Base-by-base conservation (phyloP, 208 protist genomes). In the Crithidia acanthocephali region DNA sequence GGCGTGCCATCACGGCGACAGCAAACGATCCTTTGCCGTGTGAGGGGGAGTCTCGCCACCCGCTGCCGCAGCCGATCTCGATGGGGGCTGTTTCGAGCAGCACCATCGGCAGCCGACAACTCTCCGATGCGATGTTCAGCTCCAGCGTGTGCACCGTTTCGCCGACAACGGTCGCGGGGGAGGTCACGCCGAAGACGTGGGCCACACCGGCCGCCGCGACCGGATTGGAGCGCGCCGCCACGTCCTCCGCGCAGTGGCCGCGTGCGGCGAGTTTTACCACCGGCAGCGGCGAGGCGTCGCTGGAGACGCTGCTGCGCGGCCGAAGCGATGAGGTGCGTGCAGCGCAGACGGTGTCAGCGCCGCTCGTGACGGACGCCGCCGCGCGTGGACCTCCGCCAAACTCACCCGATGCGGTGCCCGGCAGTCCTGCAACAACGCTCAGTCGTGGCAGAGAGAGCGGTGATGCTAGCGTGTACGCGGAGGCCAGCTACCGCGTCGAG, bases 101-200 rank as follows among this genome's bases (percentile, higher is more conserved):
- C 52, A 68, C 15, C 22, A 35, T 55, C n/a, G 45, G n/a, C 11
- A 57, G 62, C 23, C 70, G 33, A 2, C 62, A 52, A 9, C 22
- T 30, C 9, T 64, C 70, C 0, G 58, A 66, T 11, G 59, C 25
- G 4, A 9, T 52, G 33, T 56, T 65, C 33, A 52, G 52, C 23
- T 18, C 33, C 33, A 57, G 55, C 55, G 3, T 65, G 28, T 28
- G 40, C 62, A 30, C 11, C 45, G 47, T 57, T 10, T 57, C 62
- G 20, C 52, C 59, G 20, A 51, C 42, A 23, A 63, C 62, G 2
- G 45, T 40, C 22, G 22, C 62, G 7, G 62, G 61, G 15, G 70
- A 68, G 6, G 45, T 16, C 33, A 32, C 62, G 25, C 47, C 70
- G 11, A 62, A 76, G 44, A 50, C 53, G 28, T 76, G 60, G 52